phyloP scores from a whole-genome alignment of 345 rosid genomes.

The Erucastrum elatum region DNA sequence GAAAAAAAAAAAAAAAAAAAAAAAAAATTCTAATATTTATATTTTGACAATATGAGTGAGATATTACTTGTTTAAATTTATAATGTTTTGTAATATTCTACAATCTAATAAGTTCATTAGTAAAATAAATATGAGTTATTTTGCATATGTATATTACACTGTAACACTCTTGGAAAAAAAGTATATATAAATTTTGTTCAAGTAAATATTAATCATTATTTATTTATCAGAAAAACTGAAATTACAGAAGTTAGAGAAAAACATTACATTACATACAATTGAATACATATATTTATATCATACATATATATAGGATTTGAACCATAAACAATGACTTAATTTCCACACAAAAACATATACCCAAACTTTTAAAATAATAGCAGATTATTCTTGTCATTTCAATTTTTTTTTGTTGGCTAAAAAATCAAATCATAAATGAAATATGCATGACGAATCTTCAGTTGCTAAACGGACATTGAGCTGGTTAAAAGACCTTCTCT shows the following conservation, averaged over 20 bases:
- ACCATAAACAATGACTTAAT: not conserved
- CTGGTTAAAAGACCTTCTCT: conserved; percentile 18
- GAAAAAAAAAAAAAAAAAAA: no score
- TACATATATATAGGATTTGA: not conserved
- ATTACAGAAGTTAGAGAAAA: not conserved
- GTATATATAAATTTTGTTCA: not conserved
- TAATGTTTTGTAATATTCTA: not conserved
- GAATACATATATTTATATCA: no score
- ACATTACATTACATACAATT: not conserved
- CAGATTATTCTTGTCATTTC: not conserved
- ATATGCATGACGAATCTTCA: not conserved
- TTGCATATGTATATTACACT: not conserved
- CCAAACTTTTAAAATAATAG: not conserved
- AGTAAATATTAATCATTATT: not conserved
- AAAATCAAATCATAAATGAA: not conserved
- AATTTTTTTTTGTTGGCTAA: not conserved
- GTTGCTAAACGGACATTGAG: not conserved
- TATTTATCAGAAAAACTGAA: not conserved
- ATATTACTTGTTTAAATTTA: not conserved
- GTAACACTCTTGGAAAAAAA: no score
- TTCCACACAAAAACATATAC: conserved; percentile 1
- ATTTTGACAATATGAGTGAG: not conserved
- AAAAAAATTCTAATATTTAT: no score
- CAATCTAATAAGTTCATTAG: not conserved
- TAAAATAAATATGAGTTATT: not conserved